Evolutionary conservation across 306 rosid genomes (phyloP), one percentile per base, ranked within the genome.

Genomic region (Fragaria nilgerrensis): DNA sequence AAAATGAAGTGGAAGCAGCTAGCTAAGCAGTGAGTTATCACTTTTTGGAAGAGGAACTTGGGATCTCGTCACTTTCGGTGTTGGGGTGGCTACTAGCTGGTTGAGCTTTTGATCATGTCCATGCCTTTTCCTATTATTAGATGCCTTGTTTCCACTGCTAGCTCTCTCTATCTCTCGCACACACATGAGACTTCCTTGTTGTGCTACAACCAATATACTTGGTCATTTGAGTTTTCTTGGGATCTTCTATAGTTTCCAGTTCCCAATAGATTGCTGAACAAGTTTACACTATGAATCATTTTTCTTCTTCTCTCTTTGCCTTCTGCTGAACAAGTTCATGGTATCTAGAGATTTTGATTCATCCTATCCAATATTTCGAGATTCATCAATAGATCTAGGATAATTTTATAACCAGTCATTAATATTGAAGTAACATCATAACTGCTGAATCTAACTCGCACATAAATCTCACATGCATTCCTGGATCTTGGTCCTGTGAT

Each of bases 81-180:
- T 69, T 45, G 22, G 53, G 52, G 45, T 36, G 70, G 47, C 70
- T 65, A 19, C 47, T 65, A 25, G 65, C 65, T 59, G 50, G 20
- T 69, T 47, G 32, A 70, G 23, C 59, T 70, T 70, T 70, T 70
- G 39, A 70, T 64, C 69, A 34, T 69, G 59, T 48, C 55, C 36
- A 23, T 43, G 73, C 74, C 25, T 69, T 70, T 47, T 16, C 41
- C 39, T 47, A 25, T 70, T 25, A 70, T 27, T 45, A 70, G 74
- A 47, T 70, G 59, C 59, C 37, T 48, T 36, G 70, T 65, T 34
- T 65, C 47, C 25, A 36, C 45, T 7, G 68, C 68, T 63, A 4
- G 39, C 20, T 44, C 36, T 44, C 1, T 43, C 27, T 7, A 1
- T 20, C 15, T 39, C 25, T 9, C 27, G 4, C 15, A 22, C 16